Conservation (phyloP, 345 rosid genomes). For the Noccaea caerulescens region DNA sequence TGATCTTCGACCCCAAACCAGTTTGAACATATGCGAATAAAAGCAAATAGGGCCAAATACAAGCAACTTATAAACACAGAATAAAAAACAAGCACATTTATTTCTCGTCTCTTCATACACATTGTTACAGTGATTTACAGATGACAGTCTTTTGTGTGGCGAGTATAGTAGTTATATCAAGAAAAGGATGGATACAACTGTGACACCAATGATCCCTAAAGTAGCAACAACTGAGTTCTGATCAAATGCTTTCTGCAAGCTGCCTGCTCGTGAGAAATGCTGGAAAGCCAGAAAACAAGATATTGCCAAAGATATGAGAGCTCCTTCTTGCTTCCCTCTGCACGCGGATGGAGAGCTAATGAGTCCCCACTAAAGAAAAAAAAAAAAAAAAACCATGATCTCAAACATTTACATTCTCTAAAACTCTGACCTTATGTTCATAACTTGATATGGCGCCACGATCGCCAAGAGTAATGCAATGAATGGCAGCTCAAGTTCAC, state of each 20-base stretch:
- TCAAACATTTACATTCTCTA: slow-evolving; percentile 22
- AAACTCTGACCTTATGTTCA: slow-evolving; percentile 59
- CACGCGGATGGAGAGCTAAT: slow-evolving; percentile 30
- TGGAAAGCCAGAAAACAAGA: slow-evolving; percentile 80
- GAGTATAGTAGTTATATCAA: slow-evolving; percentile 33
- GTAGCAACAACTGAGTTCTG: slow-evolving; percentile 84
- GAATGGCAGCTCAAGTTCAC: slow-evolving; percentile 91
- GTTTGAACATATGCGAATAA: no score
- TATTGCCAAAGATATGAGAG: slow-evolving; percentile 59
- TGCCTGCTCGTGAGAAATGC: slow-evolving; percentile 79
- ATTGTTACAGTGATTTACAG: slow-evolving; percentile 42
- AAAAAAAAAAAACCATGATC: not conserved
- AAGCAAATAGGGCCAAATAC: no score
- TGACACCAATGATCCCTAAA: slow-evolving; percentile 58
- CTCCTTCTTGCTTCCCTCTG: slow-evolving; percentile 83
- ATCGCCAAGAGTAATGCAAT: slow-evolving; percentile 70
- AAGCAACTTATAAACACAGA: no score
- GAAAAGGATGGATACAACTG: slow-evolving; percentile 52
- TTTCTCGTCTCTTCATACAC: slow-evolving; percentile 31
- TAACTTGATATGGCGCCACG: slow-evolving; percentile 71
- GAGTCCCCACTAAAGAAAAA: slow-evolving; percentile 12
- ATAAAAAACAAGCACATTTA: no score
- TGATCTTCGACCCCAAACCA: slow-evolving; percentile 10
- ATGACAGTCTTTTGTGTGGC: slow-evolving; percentile 15
- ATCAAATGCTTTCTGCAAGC: slow-evolving; percentile 70